Base-by-base conservation (phyloP, 441 rosid species). In the Corymbia calophylla region DNA sequence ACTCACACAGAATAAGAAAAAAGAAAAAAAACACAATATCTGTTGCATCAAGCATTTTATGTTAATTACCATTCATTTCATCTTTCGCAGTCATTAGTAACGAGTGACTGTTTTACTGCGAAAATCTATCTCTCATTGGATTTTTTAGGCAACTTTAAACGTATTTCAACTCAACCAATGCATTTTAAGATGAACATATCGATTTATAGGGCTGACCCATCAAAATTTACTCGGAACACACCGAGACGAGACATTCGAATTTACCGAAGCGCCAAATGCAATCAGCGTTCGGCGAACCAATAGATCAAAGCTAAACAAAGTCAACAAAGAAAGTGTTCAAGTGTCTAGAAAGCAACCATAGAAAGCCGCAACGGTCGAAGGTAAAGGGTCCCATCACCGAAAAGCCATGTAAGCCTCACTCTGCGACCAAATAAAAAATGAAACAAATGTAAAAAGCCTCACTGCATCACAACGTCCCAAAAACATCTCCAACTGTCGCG, bases 121-220 rank as follows among this genome's bases (percentile, higher is more conserved):
- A 60, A 27, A 60, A 7, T 15, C 2, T 12, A 60, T 1, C 1
- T 60, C 1, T 0, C 0, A 27, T 12, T 0, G 4, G 12, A 13
- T 25, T 60, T 60, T 60, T 60, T 0, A 27, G 0, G 27, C 0
- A 11, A 3, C 2, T 12, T 60, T 2, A 60, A 11, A 60, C 0
- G 7, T 60, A 5, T 60, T 12, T 27, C 4, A 60, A 60, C 2
- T 60, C 8, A 0, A 27, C 0, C 4, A 27, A 12, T 0, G 0
- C 1, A 60, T 60, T 0, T 0, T 60, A 60, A 27, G 2, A 60
- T 11, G 27, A 60, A 27, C 2, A 14, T 0, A 25, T 60, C 4
- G 5, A 11, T 25, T 11, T 58, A 58, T 25, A 58, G 15, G 64
- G 16, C 7, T 1, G 15, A 27, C 66, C 16, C 12, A 14, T 60